Base-by-base conservation (phyloP, 371 early-diverging fungal genomes). In the Mucor irregularis region DNA sequence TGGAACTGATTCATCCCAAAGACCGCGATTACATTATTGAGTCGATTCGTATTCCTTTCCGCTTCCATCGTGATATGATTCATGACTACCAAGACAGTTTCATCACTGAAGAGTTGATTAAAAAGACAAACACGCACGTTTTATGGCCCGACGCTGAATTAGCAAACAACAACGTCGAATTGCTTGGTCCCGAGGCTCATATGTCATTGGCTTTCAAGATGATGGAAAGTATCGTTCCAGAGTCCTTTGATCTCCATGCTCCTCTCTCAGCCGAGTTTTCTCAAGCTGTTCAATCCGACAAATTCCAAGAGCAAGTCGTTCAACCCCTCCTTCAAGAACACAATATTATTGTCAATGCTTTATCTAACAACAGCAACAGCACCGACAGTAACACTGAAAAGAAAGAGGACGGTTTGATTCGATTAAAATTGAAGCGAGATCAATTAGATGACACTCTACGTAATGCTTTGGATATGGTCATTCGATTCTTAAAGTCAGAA, bases 1-100 rank as follows among this genome's bases (percentile, higher is more conserved):
- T 88, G 76, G 90, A 91, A 57, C 46, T 88, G 0, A 80, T 88
- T 37, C 76, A 74, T 39, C 74, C 85, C 8, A 76, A 74, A 30
- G 87, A 85, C 56, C 73, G 79, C 48, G 80, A 78, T 22, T 81
- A 71, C 43, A 64, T 76, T 3, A 57, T 48, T 8, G 64, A 70
- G 25, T 53, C 47, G 4, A 46, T 82, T 34, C 39, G 57, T 11
- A 70, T 83, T 22, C 83, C 84, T 2, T 76, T 73, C 49, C 61
- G 73, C 0, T 54, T 73, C 11, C 84, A 85, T 26, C 77, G 82
- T 11, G 39, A 48, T 3, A 33, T 84, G 34, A 61, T 82, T 22
- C 76, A 66, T 10, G 63, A 80, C 9, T 74, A 78, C 47, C 67
- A 72, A 21, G 51, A 53, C 8, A 58, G 52, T 7, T 50, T 80